phyloP scores from a whole-genome alignment of 768 basidiomycete genomes.

The Suillus subluteus region DNA sequence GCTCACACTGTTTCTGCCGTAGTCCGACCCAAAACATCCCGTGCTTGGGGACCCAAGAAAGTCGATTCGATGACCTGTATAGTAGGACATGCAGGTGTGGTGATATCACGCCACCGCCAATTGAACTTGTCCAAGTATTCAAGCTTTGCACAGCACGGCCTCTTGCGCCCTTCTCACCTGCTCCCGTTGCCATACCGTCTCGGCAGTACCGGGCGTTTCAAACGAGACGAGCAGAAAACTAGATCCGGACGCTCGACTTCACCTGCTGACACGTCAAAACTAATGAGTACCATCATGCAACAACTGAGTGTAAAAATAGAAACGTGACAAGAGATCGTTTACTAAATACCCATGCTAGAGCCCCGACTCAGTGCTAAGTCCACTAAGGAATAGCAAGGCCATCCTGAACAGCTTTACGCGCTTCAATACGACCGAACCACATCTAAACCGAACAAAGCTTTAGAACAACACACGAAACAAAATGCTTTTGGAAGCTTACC shows the following conservation, averaged over 20 bases:
- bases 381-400: constrained; percentile 1
- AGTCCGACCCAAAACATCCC: neutral
- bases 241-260: neutral
- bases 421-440: neutral
- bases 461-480: neutral
- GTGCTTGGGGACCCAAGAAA: neutral
- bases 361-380: neutral
- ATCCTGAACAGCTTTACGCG: neutral
- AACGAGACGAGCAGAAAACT: neutral
- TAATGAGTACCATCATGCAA: neutral
- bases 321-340: neutral
- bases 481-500: constrained; percentile 16
- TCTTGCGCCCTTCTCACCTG: neutral
- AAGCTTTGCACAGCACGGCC: neutral
- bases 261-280: neutral
- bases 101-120: neutral
- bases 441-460: neutral
- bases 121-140: neutral
- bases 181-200: neutral
- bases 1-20: neutral
- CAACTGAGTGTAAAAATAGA: neutral
- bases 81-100: neutral
- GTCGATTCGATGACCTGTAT: neutral
- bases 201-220: neutral
- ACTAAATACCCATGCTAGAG: neutral